These are phyloP conservation scores for Lecanoromycetidae sp. DNA, from an alignment of 2,329 filamentous ascomycete genomes.

Conservation along the genomic window DNA sequence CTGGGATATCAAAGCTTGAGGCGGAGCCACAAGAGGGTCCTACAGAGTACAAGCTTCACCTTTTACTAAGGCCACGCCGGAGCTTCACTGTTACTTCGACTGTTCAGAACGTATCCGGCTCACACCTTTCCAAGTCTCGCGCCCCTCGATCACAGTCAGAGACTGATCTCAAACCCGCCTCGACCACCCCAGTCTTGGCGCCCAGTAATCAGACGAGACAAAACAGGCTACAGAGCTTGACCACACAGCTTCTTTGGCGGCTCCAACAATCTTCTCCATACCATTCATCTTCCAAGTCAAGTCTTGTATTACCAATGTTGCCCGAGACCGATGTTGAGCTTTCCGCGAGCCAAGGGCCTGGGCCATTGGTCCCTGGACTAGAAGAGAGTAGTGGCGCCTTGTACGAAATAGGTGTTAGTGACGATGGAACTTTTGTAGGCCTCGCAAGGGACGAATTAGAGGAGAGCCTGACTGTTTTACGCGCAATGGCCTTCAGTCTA, in stretches of 20 bases:
- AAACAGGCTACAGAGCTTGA: conserved; percentile 76
- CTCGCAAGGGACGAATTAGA: conserved; percentile 82
- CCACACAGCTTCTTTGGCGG: conserved; percentile 88
- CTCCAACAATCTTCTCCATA: conserved; percentile 89
- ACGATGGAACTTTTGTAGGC: conserved; percentile 83
- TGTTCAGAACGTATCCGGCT: conserved; percentile 33
- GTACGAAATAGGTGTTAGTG: conserved; percentile 92
- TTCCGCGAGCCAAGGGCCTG: conserved; percentile 41
- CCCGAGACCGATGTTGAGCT: conserved; percentile 53
- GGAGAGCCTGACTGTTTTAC: conserved; percentile 74
- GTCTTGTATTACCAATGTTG: conserved; percentile 61
- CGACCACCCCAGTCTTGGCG: conserved; percentile 25
- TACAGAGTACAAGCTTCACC: conserved; percentile 91
- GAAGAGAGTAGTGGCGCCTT: conserved; percentile 88
- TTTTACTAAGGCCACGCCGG: conserved; percentile 67
- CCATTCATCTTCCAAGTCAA: conserved; percentile 66
- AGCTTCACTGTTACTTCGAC: conserved; percentile 64
- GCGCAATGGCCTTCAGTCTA: conserved; percentile 82
- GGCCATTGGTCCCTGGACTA: conserved; percentile 55
- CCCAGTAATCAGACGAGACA: conserved; percentile 61
- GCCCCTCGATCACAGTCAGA: neutral
- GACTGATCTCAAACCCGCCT: neutral
- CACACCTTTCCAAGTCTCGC: conserved; percentile 20
- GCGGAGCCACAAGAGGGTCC: conserved; percentile 89
- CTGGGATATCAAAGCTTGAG: conserved; percentile 62